Evolutionary conservation across 305 asterid genomes (phyloP).

Genomic region (Lippia alba): DNA sequence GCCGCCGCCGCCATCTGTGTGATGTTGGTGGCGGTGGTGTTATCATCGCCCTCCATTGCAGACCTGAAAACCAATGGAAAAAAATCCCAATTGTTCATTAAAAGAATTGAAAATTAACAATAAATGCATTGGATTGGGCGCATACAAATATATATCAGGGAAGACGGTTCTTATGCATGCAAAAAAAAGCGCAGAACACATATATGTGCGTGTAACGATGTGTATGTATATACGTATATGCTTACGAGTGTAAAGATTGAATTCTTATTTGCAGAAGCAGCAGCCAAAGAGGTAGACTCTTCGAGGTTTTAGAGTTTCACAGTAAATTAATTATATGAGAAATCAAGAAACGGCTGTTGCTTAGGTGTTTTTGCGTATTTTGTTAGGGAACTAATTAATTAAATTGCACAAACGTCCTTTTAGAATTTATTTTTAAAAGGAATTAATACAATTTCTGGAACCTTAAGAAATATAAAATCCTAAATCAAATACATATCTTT

Average conservation of each 20-base stretch:
- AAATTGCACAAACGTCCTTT: neutral
- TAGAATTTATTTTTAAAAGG: neutral
- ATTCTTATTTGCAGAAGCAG: neutral
- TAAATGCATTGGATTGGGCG: neutral
- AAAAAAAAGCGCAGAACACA: neutral
- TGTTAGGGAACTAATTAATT: neutral
- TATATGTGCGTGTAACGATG: neutral
- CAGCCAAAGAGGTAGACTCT: conserved; percentile 1
- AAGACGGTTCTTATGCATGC: conserved; percentile 2
- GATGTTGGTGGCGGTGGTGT: neutral
- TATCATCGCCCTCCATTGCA: conserved; percentile 28
- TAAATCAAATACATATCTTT: neutral
- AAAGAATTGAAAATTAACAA: neutral
- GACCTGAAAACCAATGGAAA: neutral
- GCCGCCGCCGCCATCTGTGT: neutral
- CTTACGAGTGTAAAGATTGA: neutral
- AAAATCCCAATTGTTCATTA: neutral
- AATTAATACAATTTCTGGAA: too few species aligned
- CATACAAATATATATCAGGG: neutral
- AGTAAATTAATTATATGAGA: neutral
- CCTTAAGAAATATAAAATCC: neutral
- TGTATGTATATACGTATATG: conserved; percentile 1
- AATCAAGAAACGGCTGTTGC: conserved; percentile 25
- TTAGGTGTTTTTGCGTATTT: neutral
- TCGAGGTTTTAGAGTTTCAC: conserved; percentile 14